Evolutionary conservation across 805 yeast genomes (phyloP), one percentile per base, ranked within the genome.

Genomic region (Zygoascus biomembranicola): DNA sequence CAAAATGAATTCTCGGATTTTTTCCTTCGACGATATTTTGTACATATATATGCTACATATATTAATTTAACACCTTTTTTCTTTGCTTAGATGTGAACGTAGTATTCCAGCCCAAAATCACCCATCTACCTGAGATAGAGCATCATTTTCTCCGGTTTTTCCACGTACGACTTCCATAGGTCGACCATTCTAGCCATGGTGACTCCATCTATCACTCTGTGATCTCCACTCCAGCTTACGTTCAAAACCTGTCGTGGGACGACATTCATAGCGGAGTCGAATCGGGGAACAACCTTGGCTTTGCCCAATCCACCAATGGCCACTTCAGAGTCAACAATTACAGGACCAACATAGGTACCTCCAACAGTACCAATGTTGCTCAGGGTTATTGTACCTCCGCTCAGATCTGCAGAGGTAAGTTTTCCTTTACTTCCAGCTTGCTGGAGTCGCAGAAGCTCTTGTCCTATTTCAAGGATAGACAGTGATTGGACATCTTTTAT

Each of bases 211-310:
- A 67, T 52, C 1, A 65, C 66, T 11, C 71, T 58, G 49, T 67
- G 71, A 43, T 67, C 71, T 18, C 69, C 71, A 13, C 66, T 59
- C 71, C 71, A 67, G 20, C 66, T 60, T 39, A 63, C 59, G 52
- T 64, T 65, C 54, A 67, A 49, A 32, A 66, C 55, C 10, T 58
- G 56, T 14, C 52, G 49, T 1, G 70, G 63, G 6, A 63, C 61
- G 8, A 67, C 52, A 19, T 61, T 59, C 53, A 52, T 53, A n/a
- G 52, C 35, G n/a, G 50, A 55, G 16, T 57, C 60, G 51, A 55
- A 67, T 28, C 66, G 55, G 6, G 71, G 71, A 43, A 66, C 47
- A 49, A 54, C 59, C 45, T 58, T 52, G 19, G 67, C 56, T 43
- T 54, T 52, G 14, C 71, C 71, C 2, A 67, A 52, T 5, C 68